Evolutionary conservation across 768 basidiomycete species (phyloP), one percentile per base, ranked within the genome.

Genomic region (Grammothele lineata): DNA sequence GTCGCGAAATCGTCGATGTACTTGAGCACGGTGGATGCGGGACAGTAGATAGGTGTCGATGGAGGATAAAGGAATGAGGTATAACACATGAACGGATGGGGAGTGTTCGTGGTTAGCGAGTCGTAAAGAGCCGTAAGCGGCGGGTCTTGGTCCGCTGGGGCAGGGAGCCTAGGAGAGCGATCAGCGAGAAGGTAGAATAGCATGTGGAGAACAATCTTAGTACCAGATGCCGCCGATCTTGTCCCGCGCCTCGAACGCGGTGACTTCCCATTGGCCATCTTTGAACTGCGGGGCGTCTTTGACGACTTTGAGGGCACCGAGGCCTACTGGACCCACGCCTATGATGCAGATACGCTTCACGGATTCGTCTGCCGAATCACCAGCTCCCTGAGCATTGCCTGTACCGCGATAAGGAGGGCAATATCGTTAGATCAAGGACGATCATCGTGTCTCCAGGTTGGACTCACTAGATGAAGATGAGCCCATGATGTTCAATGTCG

Each of bases 181-280:
- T n/a, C n/a, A n/a, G 32, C 4, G 18, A 7, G 0, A 14, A 21
- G 21, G 9, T 9, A 32, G 15, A 10, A 32, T 8, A 6, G 21
- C 17, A 21, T 6, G 17, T 40, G 23, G 60, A 11, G 27, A 10
- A 19, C 8, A 11, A n/a, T 8, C 40, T 19, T 22, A 77, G 43
- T 57, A 88, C 91, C 91, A 92, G 40, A 92, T 63, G 0, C 91
- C 91, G 3, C 91, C 91, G 4, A 89, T 65, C 22, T 75, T 72
- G n/a, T 77, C 68, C 46, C 85, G 70, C 7, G 79, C 68, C 60
- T 92, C 91, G 45, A 80, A 87, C 1, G 72, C 78, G 2, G 70
- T 65, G 3, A 80, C 63, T 21, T 62, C 63, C 90, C 91, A 92
- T 17, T 67, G 53, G 0, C 81, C 78, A 18, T 65, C 57, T 59